phyloP scores from a whole-genome alignment of 179 eudicot genomes.

The Vitellaria paradoxa region DNA sequence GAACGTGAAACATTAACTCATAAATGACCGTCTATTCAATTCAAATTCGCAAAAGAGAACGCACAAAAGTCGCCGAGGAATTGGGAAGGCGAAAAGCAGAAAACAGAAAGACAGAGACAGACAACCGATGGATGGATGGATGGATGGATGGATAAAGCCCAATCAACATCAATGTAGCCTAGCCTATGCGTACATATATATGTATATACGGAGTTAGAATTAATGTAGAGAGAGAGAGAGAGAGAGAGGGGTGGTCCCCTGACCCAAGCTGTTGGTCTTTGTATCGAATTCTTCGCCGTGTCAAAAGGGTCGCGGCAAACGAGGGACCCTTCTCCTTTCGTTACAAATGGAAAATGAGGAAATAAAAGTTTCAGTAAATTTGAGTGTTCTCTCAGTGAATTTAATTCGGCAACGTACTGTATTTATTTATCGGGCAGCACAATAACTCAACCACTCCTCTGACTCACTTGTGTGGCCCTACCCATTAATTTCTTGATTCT shows the following conservation, averaged over 20 bases:
- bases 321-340: constrained; percentile 14
- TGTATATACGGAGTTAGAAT: not conserved
- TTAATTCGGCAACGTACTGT: not conserved
- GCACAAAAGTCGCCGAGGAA: constrained; percentile 8
- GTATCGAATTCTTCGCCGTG: constrained; percentile 20
- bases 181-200: not conserved
- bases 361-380: not conserved
- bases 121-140: not conserved
- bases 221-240: not conserved
- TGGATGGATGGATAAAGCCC: not conserved
- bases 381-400: not conserved
- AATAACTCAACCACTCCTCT: constrained; percentile 29
- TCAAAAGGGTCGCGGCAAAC: constrained; percentile 14
- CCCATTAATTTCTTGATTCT: constrained; percentile 1
- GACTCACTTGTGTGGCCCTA: constrained; percentile 22
- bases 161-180: not conserved
- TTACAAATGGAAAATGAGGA: constrained; percentile 10
- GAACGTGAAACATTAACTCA: no score
- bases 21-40: no score
- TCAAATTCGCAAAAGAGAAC: not conserved
- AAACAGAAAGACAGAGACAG: not conserved
- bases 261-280: constrained; percentile 11
- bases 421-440: constrained; percentile 11
- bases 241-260: not conserved
- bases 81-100: not conserved